Base-by-base conservation (phyloP, 164 flowering plant genomes). In the Kingdonia uniflora region DNA sequence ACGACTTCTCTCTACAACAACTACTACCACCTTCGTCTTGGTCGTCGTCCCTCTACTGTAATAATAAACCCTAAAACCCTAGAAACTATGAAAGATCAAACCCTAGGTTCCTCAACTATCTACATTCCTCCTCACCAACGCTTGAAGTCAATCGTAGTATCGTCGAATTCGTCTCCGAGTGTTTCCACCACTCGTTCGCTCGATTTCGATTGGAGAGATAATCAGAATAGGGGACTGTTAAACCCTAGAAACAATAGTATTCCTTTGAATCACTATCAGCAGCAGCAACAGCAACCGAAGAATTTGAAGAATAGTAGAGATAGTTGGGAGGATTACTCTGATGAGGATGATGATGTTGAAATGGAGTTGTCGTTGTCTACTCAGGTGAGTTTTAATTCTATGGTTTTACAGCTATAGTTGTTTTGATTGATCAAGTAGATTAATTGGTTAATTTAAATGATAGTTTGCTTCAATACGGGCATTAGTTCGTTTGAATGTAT, bases 11-110 rank as follows among this genome's bases (percentile, higher is more conserved):
- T n/a, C n/a, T n/a, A n/a, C n/a, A n/a, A n/a, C n/a, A n/a, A n/a
- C n/a, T n/a, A n/a, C n/a, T n/a, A n/a, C n/a, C n/a, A n/a, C n/a
- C n/a, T n/a, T n/a, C n/a, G n/a, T n/a, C n/a, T n/a, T n/a, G n/a
- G n/a, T n/a, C n/a, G n/a, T n/a, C n/a, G n/a, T n/a, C n/a, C n/a
- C n/a, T n/a, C n/a, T n/a, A n/a, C n/a, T n/a, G n/a, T n/a, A n/a
- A n/a, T n/a, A n/a, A n/a, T n/a, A 44, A 21, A 44, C 49, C 49
- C 23, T 45, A 20, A 45, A 45, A 45, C 49, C 49, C 23, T 45
- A 11, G 11, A 2, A 5, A 45, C 46, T 6, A 45, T 45, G 49
- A 45, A 45, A 45, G 49, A 45, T 12, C 24, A 45, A 45, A 16
- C 49, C 19, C 46, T 42, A n/a, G 16, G 16, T 12, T 20, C 49